Conservation (phyloP, 2,329 filamentous ascomycete genomes). For the Dichotomopilus funicola region DNA sequence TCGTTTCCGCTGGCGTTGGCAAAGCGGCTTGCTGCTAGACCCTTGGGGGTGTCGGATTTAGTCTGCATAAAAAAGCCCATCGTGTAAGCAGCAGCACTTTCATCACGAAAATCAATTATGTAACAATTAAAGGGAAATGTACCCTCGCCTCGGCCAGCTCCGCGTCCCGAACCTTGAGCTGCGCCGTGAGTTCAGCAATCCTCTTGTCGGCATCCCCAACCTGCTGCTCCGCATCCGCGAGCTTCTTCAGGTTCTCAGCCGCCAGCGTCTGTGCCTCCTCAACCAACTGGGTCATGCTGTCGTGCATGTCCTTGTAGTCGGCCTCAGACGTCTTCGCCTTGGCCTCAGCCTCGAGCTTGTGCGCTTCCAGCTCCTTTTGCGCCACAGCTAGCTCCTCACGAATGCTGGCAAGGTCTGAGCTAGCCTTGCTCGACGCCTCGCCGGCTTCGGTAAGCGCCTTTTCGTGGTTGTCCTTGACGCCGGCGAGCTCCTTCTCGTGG, state of each 20-base stretch:
- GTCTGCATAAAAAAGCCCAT: slow-evolving; percentile 30
- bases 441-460: slow-evolving; percentile 30
- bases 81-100: too few relatives aligned
- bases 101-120: too few relatives aligned
- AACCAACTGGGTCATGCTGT: slow-evolving; percentile 53
- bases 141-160: slow-evolving; percentile 58
- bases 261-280: slow-evolving; percentile 52
- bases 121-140: slow-evolving; percentile 13
- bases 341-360: slow-evolving; percentile 44
- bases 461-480: slow-evolving; percentile 32
- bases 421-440: slow-evolving; percentile 32
- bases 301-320: slow-evolving; percentile 59
- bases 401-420: slow-evolving; percentile 32
- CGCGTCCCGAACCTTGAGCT: slow-evolving; percentile 57
- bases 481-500: slow-evolving; percentile 36
- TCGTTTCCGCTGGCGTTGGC: slow-evolving; percentile 31
- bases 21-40: slow-evolving; percentile 49
- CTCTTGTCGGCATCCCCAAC: slow-evolving; percentile 43
- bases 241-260: slow-evolving; percentile 26
- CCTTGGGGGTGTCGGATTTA: slow-evolving; percentile 40
- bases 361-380: slow-evolving; percentile 48
- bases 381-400: slow-evolving; percentile 42
- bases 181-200: slow-evolving; percentile 45
- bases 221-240: slow-evolving; percentile 39
- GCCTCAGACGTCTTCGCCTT: slow-evolving; percentile 49